Evolutionary conservation across 345 rosid genomes (phyloP).

Genomic region (Lumnitzera racemosa): DNA sequence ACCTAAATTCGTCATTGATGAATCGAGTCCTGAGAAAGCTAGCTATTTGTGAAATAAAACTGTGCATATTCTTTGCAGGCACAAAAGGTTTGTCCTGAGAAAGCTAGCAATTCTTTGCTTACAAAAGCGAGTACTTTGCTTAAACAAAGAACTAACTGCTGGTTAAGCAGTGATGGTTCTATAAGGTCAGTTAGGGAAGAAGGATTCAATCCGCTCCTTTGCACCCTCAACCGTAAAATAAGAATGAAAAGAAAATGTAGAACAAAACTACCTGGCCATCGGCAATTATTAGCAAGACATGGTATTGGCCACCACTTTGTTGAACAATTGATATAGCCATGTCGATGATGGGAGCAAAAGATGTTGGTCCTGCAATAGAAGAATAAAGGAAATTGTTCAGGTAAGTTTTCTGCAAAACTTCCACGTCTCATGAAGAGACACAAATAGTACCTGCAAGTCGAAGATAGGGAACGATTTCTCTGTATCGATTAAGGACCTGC

Average conservation of each 20-base stretch:
- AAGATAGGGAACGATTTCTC: slow-evolving; percentile 27
- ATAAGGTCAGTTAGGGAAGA: no score
- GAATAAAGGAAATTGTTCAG: slow-evolving; percentile 3
- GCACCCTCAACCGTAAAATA: neutral
- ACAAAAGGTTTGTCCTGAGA: no score
- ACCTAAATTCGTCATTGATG: slow-evolving; percentile 29
- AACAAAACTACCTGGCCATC: slow-evolving; percentile 71
- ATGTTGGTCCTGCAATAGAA: slow-evolving; percentile 66
- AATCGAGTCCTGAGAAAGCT: neutral
- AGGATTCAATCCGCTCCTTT: neutral
- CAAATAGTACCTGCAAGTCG: slow-evolving; percentile 22
- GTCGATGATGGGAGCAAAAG: slow-evolving; percentile 84
- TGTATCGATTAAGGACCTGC: slow-evolving; percentile 27
- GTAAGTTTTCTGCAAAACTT: slow-evolving; percentile 1
- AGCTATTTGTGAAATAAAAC: no score
- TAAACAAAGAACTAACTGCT: no score
- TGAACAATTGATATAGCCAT: slow-evolving; percentile 80
- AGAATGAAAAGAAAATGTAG: neutral
- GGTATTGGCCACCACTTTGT: slow-evolving; percentile 89
- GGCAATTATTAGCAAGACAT: slow-evolving; percentile 81
- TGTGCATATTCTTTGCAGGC: no score
- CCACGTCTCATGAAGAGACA: no score
- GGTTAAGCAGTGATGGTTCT: no score
- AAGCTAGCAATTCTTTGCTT: no score
- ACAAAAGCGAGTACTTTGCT: no score